These are phyloP conservation scores for Phlebopus sp. DNA, from an alignment of 1,284 basidiomycete species.

Conservation along the genomic window DNA sequence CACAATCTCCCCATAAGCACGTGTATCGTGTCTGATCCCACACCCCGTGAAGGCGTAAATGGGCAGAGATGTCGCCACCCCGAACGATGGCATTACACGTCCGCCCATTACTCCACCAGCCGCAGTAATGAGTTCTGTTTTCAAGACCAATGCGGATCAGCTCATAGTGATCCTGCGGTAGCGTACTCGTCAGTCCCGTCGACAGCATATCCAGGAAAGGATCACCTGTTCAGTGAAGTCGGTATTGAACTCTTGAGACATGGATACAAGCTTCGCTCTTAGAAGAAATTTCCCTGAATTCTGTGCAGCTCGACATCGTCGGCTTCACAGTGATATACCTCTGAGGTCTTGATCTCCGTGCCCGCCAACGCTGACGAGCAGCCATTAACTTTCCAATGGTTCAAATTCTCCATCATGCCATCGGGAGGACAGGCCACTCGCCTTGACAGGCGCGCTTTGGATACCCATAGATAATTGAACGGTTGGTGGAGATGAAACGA, in stretches of 20 bases:
- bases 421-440: too few relatives aligned
- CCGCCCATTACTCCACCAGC: slow-evolving; percentile 12
- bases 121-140: slow-evolving; percentile 6
- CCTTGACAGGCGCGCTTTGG: too few relatives aligned
- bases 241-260: slow-evolving; percentile 13
- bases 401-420: too few relatives aligned
- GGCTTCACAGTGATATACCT: too few relatives aligned
- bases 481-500: too few relatives aligned
- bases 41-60: slow-evolving; percentile 18
- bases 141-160: slow-evolving; percentile 10
- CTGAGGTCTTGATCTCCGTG: too few relatives aligned
- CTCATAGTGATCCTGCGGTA: slow-evolving; percentile 11
- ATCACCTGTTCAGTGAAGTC: slow-evolving; percentile 18
- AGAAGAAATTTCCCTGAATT: background rate
- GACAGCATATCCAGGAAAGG: background rate
- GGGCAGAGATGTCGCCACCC: slow-evolving; percentile 16
- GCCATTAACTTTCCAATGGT: too few relatives aligned
- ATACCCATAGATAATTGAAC: too few relatives aligned
- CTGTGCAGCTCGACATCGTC: background rate
- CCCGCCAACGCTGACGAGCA: too few relatives aligned
- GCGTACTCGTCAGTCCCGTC: background rate
- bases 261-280: background rate
- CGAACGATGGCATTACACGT: slow-evolving; percentile 10
- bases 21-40: background rate
- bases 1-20: slow-evolving; percentile 19